These are phyloP conservation scores for Plasmodium vivax DNA, from an alignment of 169 alveolate genomes.

Conservation along the genomic window DNA sequence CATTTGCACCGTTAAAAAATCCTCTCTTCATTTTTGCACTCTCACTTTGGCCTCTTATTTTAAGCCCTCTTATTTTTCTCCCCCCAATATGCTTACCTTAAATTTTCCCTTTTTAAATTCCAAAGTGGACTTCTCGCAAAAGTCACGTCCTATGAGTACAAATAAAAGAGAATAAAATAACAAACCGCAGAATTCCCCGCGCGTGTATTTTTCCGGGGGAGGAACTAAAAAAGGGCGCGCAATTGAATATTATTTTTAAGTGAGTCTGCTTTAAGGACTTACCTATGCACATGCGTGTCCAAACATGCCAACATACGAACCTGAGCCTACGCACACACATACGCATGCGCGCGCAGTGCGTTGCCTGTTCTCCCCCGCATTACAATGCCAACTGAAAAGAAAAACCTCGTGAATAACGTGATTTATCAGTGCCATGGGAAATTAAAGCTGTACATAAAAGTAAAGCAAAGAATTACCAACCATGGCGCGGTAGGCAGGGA, in stretches of 20 bases:
- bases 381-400: constrained; percentile 59
- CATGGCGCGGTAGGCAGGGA: not conserved
- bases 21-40: not conserved
- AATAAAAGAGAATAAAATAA: not conserved
- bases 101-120: not conserved
- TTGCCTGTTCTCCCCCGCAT: not conserved
- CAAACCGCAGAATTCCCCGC: not conserved
- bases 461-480: constrained; percentile 7
- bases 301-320: not conserved
- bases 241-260: not conserved
- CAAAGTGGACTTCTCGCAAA: not conserved
- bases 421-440: constrained; percentile 43
- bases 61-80: not conserved
- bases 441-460: constrained; percentile 53
- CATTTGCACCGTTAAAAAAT: not conserved
- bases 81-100: not conserved
- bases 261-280: not conserved
- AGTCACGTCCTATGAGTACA: not conserved
- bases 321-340: not conserved
- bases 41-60: not conserved
- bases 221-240: not conserved
- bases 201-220: not conserved
- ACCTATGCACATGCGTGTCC: not conserved
- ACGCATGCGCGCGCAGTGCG: not conserved
- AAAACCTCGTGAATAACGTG: constrained; percentile 20